Evolutionary conservation across 495 filamentous ascomycete genomes (phyloP), one percentile per base, ranked within the genome.

Genomic region (Aspergillus nidulans): DNA sequence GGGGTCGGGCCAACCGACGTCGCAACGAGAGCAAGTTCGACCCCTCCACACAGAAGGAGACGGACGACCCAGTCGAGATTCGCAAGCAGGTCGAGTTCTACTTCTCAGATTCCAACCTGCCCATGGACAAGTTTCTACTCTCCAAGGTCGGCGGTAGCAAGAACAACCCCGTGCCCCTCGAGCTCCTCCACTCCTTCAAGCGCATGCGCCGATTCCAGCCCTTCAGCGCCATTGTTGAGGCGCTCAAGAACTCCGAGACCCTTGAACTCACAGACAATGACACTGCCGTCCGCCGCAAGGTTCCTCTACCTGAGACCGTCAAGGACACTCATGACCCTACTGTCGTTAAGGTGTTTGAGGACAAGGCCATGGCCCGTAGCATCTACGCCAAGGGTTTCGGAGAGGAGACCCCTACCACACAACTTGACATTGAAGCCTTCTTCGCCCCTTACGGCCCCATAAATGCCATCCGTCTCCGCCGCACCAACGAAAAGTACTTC

Each of bases 61-160:
- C 83, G 18, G 80, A 85, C 48, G 88, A 96, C 64, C 86, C 87
- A 3, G 78, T 78, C 25, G 78, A 86, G 65, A 94, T 96, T 60
- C 85, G 89, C 53, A 86, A 86, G 59, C 90, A 95, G 77, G 91
- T 96, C 52, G 92, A 99, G 64, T 99, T 97, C 68, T 99, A 97
- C 75, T 96, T 99, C 71, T 87, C 88, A 55, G 90, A 96, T 68
- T 87, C 86, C 60, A 99, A 99, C 66, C 82, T 97, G 0, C 86
- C 86, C 40, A 81, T 80, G 59, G 94, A 99, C 72, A 87, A 90
- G 64, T 92, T 90, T 74, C 79, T 99, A 34, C 86, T 91, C 73
- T 71, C 79, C 53, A 73, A 85, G 64, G 86, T 89, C 23, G 86
- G 84, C 24, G 92, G 91, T 51, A 77, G 77, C 50, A 72, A 82